phyloP scores from a whole-genome alignment of 768 basidiomycete species.

The Suillus lakei region DNA sequence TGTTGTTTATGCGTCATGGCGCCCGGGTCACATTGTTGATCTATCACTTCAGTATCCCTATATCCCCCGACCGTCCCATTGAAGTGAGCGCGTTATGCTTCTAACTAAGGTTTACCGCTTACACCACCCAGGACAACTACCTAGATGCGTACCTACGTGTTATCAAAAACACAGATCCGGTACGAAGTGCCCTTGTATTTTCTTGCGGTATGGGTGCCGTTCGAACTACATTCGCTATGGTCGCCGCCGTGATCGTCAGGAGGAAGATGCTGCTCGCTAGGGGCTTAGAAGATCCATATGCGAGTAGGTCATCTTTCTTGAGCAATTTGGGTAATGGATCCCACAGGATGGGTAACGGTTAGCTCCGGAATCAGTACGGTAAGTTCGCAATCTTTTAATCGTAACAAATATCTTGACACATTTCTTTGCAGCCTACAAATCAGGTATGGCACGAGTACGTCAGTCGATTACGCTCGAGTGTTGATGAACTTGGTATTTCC shows the following conservation, averaged over 20 bases:
- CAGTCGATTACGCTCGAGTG: neutral
- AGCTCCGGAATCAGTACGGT: constrained; percentile 57
- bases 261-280: constrained; percentile 69
- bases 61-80: constrained; percentile 89
- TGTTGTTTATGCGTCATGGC: constrained; percentile 17
- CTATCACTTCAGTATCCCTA: constrained; percentile 72
- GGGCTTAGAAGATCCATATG: constrained; percentile 83
- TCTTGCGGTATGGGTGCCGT: constrained; percentile 98
- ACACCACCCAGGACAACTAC: constrained; percentile 75
- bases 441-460: constrained; percentile 27
- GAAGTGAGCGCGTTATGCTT: constrained; percentile 54
- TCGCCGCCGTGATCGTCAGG: constrained; percentile 86
- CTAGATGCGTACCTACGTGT: constrained; percentile 90
- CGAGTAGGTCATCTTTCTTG: constrained; percentile 38
- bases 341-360: constrained; percentile 20
- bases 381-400: constrained; percentile 19
- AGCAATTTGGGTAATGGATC: constrained; percentile 14
- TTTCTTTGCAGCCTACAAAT: constrained; percentile 26
- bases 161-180: constrained; percentile 79
- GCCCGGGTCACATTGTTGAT: constrained; percentile 7
- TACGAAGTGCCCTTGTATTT: constrained; percentile 84
- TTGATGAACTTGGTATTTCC: constrained; percentile 26
- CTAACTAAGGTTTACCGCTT: constrained; percentile 3
- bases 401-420: constrained; percentile 4
- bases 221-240: constrained; percentile 96